A percentile compares a stretch with the other conserved stretches of the same genome.
Evolutionary conservation across 148 eudicot species (phyloP).

Genomic region (Camellia sinensis): DNA sequence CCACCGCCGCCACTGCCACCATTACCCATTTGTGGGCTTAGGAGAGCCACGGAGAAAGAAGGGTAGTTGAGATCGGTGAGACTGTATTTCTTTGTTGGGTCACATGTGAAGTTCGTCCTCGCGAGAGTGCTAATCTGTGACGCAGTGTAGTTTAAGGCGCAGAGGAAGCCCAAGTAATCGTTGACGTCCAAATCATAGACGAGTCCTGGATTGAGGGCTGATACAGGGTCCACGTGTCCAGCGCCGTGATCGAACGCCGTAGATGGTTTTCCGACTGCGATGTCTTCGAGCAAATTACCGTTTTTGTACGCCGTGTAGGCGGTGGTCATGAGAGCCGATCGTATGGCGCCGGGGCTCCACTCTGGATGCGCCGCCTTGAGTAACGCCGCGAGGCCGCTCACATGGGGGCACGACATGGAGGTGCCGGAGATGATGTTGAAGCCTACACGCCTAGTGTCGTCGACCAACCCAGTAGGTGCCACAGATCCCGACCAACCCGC

Average conservation of each 20-base stretch:
- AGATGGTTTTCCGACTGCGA: conserved; percentile 45
- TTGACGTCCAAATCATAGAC: conserved; percentile 36
- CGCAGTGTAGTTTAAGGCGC: conserved; percentile 40
- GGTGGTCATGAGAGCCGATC: conserved; percentile 56
- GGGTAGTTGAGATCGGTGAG: conserved; percentile 44
- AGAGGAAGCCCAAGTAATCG: conserved; percentile 45
- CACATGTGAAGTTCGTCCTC: conserved; percentile 40
- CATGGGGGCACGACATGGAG: conserved; percentile 57
- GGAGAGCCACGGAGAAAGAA: conserved; percentile 36
- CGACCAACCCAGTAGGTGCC: conserved; percentile 36
- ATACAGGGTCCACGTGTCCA: conserved; percentile 50
- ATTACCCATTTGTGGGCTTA: conserved; percentile 15
- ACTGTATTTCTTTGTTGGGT: conserved; percentile 28
- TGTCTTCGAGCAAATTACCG: conserved; percentile 30
- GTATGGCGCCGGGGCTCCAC: conserved; percentile 55
- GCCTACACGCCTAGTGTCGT: conserved; percentile 37
- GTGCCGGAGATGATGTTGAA: conserved; percentile 55
- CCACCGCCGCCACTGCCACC: conserved; percentile 17
- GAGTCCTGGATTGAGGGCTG: conserved; percentile 49
- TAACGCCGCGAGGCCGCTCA: conserved; percentile 51
- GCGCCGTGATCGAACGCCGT: conserved; percentile 51
- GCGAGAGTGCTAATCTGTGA: conserved; percentile 30
- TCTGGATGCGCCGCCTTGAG: conserved; percentile 41
- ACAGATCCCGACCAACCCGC: conserved; percentile 46
- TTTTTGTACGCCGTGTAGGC: conserved; percentile 38